Base-by-base conservation (phyloP, 164 flowering plant genomes). In the Saururus chinensis region DNA sequence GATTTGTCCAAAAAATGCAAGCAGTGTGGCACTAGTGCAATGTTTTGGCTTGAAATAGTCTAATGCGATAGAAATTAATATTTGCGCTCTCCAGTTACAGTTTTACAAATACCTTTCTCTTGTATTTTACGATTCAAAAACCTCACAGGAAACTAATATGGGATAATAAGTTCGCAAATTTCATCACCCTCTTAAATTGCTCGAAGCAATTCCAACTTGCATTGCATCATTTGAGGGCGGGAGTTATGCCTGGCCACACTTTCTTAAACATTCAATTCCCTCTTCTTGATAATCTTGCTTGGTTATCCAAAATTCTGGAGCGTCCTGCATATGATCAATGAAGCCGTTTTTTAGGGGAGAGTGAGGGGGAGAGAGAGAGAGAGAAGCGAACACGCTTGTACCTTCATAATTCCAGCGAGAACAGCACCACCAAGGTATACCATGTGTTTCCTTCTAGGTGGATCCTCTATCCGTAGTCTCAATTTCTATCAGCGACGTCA, bases 391-490 rank as follows among this genome's bases (percentile, higher is more conserved):
- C 25, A 16, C 7, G 41, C 51, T 19, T 16, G 13, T 23, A 87
- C 96, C 92, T 90, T 93, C 97, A 90, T 95, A 59, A 95, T 88
- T 67, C 93, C 95, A 22, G 96, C 97, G 64, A 95, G 96, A 58
- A 95, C 99, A 64, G 97, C 97, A 63, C 97, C 99, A 54, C 97
- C 98, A 37, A 92, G 88, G 71, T 90, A 90, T 24, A 90, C 99
- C 99, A 91, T 87, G 66, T 95, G 97, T 80, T 95, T 95, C 73
- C 99, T 84, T 69, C 96, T 68, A 52, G 97, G 97, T 23, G 97
- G 97, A 71, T 88, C 99, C 73, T 91, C 99, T 70, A 91, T 91
- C 56, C 95, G 76, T 73, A 95, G 64, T 49, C 95, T 75, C 64
- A 93, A 68, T 77, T 93, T 93, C 96, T 88, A 75, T 53, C 55